Percentiles rank a stretch among this genome's conserved stretches.
Evolutionary conservation across 345 rosid species (phyloP).

Genomic region (Pistacia atlantica): DNA sequence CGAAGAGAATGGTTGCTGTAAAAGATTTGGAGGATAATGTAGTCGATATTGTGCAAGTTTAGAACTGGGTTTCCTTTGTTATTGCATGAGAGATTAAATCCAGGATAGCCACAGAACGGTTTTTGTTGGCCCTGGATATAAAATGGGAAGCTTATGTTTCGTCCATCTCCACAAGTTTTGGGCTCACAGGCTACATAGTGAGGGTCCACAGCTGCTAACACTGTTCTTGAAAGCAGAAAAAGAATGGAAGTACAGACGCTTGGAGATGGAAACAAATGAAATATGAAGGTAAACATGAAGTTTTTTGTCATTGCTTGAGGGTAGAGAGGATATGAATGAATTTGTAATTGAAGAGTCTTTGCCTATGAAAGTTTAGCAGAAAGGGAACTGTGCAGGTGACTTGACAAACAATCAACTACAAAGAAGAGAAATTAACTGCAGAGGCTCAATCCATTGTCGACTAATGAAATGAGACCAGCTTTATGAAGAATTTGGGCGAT

Average conservation of each 20-base stretch:
- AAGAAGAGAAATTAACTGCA: no score
- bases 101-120: constrained; percentile 47
- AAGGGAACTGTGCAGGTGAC: no score
- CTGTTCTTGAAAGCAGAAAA: constrained; percentile 7
- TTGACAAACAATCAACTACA: no score
- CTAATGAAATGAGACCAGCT: no score
- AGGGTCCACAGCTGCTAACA: constrained; percentile 16
- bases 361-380: no score
- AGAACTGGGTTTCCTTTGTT: constrained; percentile 28
- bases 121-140: constrained; percentile 27
- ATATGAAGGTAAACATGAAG: no score
- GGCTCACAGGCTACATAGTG: constrained; percentile 26
- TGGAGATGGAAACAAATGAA: background rate
- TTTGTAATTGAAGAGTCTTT: no score
- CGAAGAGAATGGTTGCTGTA: constrained; percentile 38
- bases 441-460: no score
- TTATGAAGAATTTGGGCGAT: no score
- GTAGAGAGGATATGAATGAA: no score
- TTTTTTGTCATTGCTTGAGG: background rate
- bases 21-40: constrained; percentile 29
- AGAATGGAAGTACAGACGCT: background rate
- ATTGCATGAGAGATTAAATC: constrained; percentile 43
- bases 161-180: constrained; percentile 35
- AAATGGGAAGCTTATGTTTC: constrained; percentile 41
- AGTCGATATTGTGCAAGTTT: constrained; percentile 8